Base-by-base conservation (phyloP, 1,284 basidiomycete species). In the Moniliella sp. region DNA sequence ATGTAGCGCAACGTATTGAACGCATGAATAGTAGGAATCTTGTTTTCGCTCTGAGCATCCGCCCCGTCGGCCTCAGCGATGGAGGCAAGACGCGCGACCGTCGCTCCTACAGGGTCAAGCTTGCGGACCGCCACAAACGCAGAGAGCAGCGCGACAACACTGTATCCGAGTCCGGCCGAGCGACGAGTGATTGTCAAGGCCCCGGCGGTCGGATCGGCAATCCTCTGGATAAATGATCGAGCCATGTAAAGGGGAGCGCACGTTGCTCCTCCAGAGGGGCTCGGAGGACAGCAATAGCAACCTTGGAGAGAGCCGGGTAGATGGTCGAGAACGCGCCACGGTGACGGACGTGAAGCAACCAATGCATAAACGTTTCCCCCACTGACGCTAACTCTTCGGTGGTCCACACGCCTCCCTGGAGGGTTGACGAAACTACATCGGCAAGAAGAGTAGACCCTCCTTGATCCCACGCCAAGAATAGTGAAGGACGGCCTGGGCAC, bases 401-500 rank as follows among this genome's bases (percentile, higher is more conserved):
- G 15, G 27, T 23, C 34, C 47, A 41, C 2, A 43, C 19, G 3
- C 14, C n/a, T n/a, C n/a, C n/a, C n/a, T n/a, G n/a, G n/a, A n/a
- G n/a, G n/a, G n/a, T n/a, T n/a, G n/a, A n/a, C n/a, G n/a, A n/a
- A n/a, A n/a, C n/a, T n/a, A n/a, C n/a, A 4, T 4, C 32, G 30
- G 55, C 54, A 14, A 57, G 42, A 11, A 62, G 40, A 9, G 52
- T 55, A 12, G 57, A 47, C 5, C 55, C 53, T 34, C 60, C 35
- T 61, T 61, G 43, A 62, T 55, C 21, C 55, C 56, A 17, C 61
- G 38, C 61, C 61, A 62, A 8, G 50, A 50, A 25, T 58, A 61
- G 4, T 48, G 52, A 4, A 62, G 35, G 30, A 62, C 54, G 18
- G 56, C 48, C 34, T 62, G 57, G 30, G 53, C 48, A 33, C 48